Base-by-base conservation (phyloP, 257 asterid genomes). In the Hygrophila difformis region DNA sequence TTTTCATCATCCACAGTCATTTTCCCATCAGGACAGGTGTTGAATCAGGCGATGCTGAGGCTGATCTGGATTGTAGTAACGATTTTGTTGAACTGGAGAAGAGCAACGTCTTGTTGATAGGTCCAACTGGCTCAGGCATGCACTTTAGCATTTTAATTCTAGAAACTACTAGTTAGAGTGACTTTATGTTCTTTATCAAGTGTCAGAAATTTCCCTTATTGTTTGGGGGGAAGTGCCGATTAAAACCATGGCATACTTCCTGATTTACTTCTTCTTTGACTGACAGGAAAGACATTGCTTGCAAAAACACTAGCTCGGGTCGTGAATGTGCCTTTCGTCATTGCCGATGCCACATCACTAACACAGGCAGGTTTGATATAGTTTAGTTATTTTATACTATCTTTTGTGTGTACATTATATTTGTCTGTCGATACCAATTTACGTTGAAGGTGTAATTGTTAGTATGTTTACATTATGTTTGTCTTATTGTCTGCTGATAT, bases 121-220 rank as follows among this genome's bases (percentile, higher is more conserved):
- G 97, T 40, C 97, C 97, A 53, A 87, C 97, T 56, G 95, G 97
- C 59, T 84, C 95, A 69, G 97, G 97, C 82, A 74, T 49, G 78
- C 46, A 37, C 37, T 52, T 23, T 56, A 47, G 13, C 55, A 37
- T 28, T 53, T 69, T 37, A 20, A 31, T 58, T 51, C 37, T 19
- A 24, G 44, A 36, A 22, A 43, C 45, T n/a, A 65, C 34, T 16
- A 11, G 37, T n/a, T 49, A 38, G 37, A 34, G 38, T 53, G 34
- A 18, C 21, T 11, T 13, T 14, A 24, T 39, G 60, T 36, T 17
- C 58, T 49, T 51, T 10, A n/a, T 47, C 45, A n/a, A n/a, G 45
- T 44, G 16, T 17, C 14, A 18, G 54, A 49, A 49, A 18, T 26
- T 46, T 8, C 12, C 17, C 33, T 26, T 49, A 45, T 48, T 12